These are phyloP conservation scores for Parathielavia appendiculata DNA, from an alignment of 495 filamentous ascomycete genomes.

Conservation along the genomic window DNA sequence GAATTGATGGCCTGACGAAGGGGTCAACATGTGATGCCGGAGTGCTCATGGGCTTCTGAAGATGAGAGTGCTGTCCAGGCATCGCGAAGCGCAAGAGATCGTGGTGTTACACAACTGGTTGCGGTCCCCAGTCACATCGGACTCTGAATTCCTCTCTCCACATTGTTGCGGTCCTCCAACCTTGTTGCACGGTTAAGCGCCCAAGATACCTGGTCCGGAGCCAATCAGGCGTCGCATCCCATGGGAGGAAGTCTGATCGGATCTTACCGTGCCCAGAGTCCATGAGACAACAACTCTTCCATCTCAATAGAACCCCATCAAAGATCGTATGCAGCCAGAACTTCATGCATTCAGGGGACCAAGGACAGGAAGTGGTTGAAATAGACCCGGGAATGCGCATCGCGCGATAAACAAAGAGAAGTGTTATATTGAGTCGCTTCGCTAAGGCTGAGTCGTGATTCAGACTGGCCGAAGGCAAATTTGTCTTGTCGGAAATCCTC, in stretches of 20 bases:
- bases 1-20: background rate
- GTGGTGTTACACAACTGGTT: too few species aligned
- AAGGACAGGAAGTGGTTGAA: background rate
- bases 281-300: background rate
- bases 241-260: background rate
- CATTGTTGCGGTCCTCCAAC: conserved; percentile 17
- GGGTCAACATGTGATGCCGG: background rate
- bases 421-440: background rate
- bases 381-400: background rate
- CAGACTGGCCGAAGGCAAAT: too few species aligned
- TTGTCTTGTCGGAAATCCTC: too few species aligned
- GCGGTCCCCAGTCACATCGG: background rate
- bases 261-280: background rate
- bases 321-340: background rate
- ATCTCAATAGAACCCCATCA: background rate
- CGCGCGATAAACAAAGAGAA: background rate
- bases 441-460: too few species aligned
- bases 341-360: background rate
- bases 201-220: conserved; percentile 8
- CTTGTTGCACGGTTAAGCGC: conserved; percentile 22
- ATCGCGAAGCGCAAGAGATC: background rate
- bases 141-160: conserved; percentile 7
- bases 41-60: too few species aligned
- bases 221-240: conserved; percentile 15
- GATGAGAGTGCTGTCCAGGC: background rate